These are phyloP conservation scores for Phytophthora litchii DNA, from an alignment of 352 stramenopile species.

Conservation along the genomic window DNA sequence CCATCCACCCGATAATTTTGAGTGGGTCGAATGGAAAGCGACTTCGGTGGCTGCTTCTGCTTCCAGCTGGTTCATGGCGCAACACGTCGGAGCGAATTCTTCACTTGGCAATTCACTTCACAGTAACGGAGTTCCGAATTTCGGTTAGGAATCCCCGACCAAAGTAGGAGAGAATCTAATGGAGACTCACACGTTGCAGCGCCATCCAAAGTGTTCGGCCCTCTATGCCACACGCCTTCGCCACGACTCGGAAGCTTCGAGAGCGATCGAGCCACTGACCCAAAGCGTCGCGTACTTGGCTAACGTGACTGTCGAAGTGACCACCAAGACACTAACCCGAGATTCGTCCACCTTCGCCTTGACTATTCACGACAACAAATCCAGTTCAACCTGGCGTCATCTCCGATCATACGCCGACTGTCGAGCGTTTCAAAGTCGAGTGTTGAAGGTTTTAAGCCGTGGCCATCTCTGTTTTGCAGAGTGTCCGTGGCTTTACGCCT, in stretches of 20 bases:
- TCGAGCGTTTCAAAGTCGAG: conserved; percentile 39
- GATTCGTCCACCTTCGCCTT: conserved; percentile 31
- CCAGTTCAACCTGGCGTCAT: conserved; percentile 44
- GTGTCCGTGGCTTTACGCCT: conserved; percentile 52
- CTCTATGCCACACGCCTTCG: conserved; percentile 25
- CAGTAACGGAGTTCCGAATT: conserved; percentile 1
- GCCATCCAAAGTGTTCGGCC: conserved; percentile 45
- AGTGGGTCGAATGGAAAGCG: conserved; percentile 12
- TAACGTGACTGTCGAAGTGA: conserved; percentile 41
- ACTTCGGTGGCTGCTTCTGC: conserved; percentile 19
- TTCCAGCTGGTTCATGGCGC: conserved; percentile 15
- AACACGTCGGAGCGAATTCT: conserved; percentile 7
- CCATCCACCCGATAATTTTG: conserved; percentile 27
- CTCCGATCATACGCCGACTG: conserved; percentile 46
- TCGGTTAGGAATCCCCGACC: too few species aligned
- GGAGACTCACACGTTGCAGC: conserved; percentile 23
- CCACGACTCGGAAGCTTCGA: conserved; percentile 11
- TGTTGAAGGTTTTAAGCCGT: conserved; percentile 36
- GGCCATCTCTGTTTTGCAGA: conserved; percentile 53
- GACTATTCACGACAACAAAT: conserved; percentile 46
- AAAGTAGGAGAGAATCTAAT: conserved; percentile 18
- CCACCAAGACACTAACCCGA: conserved; percentile 28
- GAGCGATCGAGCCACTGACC: conserved; percentile 1
- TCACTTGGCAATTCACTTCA: conserved; percentile 25
- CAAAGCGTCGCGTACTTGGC: conserved; percentile 37